phyloP scores from a whole-genome alignment of 2,329 filamentous ascomycete genomes.

The Penicillium concentricum region DNA sequence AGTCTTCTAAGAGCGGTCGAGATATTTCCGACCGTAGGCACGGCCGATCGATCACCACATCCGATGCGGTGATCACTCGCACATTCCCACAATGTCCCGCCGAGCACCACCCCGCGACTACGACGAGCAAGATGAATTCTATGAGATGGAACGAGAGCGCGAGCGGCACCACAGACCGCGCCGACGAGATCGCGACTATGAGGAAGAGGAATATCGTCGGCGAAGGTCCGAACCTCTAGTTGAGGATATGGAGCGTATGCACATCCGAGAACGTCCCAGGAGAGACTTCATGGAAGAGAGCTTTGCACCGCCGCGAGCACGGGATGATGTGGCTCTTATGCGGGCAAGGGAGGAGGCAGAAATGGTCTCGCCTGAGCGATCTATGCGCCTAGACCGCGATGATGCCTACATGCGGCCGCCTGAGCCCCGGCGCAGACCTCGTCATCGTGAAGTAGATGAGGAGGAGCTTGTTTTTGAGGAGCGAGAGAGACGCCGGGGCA shows the following conservation, averaged over 20 bases:
- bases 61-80: constrained; percentile 3
- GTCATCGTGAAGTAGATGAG: constrained; percentile 27
- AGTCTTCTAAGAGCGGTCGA: not conserved
- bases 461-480: constrained; percentile 26
- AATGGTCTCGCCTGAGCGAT: constrained; percentile 1
- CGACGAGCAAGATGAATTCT: constrained; percentile 32
- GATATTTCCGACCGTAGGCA: not conserved
- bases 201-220: constrained; percentile 30
- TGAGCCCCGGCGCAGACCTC: constrained; percentile 4
- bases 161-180: constrained; percentile 24
- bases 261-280: constrained; percentile 38
- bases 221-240: constrained; percentile 42
- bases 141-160: constrained; percentile 28
- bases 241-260: constrained; percentile 43
- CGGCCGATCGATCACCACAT: not conserved
- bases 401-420: constrained; percentile 8
- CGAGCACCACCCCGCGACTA: constrained; percentile 27
- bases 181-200: constrained; percentile 27
- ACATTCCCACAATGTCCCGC: constrained; percentile 30
- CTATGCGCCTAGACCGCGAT: constrained; percentile 14
- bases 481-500: constrained; percentile 3
- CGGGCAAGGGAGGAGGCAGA: constrained; percentile 27
- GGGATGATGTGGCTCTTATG: constrained; percentile 32
- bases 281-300: constrained; percentile 39
- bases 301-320: constrained; percentile 30